Evolutionary conservation across 441 rosid genomes (phyloP), one percentile per base, ranked within the genome.

Genomic region (Gossypium trilobum): DNA sequence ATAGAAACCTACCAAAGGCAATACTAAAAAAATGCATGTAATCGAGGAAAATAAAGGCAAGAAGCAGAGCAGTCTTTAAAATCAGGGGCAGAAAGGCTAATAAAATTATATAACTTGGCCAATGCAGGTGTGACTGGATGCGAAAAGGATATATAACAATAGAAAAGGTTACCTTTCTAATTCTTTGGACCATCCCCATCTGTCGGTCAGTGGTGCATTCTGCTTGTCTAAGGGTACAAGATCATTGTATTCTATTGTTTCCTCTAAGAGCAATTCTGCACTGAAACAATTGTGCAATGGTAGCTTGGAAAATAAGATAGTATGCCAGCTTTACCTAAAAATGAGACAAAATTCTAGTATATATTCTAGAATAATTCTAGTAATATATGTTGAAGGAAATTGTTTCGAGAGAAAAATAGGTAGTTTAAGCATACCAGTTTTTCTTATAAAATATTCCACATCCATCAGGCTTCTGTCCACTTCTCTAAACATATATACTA

Each of bases 401-500:
- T 66, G 42, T 25, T 52, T n/a, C 29, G 46, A 73, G 29, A 65
- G 31, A 33, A 4, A 29, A 57, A 6, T 63, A 60, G 17, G 50
- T n/a, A 52, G 3, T n/a, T 61, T 68, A 2, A 55, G 66, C 71
- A 52, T 84, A 95, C 99, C 95, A 61, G 81, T 80, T 77, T 55
- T 74, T 82, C 85, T 86, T 89, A 78, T 85, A 95, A 82, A 92
- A 91, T 22, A 92, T 91, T 82, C 85, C 97, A 81, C 96, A 92
- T 25, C 99, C 97, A 72, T 92, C 99, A 78, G 88, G 91, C 81
- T 91, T 92, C 78, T 82, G 87, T 68, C 97, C 96, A 44, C 81
- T 87, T 82, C 97, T 89, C 84, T 91, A 88, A 72, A 92, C 82
- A 79, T 91, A 91, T 51, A 89, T 77, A 69, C 93, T 83, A 60